Conservation (phyloP, 2,329 filamentous ascomycete species). For the Drechslera avenae region DNA sequence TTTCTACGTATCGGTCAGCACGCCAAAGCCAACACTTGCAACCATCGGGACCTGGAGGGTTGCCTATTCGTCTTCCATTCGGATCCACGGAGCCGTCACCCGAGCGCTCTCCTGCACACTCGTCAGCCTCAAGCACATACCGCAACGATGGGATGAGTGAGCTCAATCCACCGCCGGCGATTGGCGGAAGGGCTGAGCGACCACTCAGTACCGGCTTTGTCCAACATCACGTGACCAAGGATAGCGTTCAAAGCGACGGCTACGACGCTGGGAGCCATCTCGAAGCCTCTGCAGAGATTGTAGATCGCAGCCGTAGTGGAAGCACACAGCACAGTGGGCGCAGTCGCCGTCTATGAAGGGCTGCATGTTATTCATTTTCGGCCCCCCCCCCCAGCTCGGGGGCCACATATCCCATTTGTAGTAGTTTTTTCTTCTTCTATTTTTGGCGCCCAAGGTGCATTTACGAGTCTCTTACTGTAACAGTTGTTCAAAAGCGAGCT, state of each 20-base stretch:
- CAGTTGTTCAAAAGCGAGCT: constrained; percentile 22
- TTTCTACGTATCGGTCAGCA: constrained; percentile 15
- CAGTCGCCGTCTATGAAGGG: constrained; percentile 17
- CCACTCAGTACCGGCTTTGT: constrained; percentile 48
- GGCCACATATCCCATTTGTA: constrained; percentile 9
- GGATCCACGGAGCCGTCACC: constrained; percentile 45
- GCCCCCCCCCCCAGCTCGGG: neutral
- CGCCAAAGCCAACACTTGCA: constrained; percentile 31
- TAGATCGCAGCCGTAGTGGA: constrained; percentile 42
- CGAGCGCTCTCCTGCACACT: constrained; percentile 42
- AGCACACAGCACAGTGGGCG: constrained; percentile 39
- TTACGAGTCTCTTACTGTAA: constrained; percentile 39
- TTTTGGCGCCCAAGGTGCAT: constrained; percentile 8
- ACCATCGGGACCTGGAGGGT: constrained; percentile 30
- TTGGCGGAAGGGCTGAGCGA: constrained; percentile 28
- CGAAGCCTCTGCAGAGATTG: constrained; percentile 45
- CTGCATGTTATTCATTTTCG: constrained; percentile 4
- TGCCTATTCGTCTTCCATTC: constrained; percentile 44
- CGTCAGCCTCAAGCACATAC: constrained; percentile 44
- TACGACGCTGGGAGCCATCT: constrained; percentile 40
- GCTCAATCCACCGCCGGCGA: constrained; percentile 23
- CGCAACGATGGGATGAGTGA: constrained; percentile 28
- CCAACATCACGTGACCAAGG: constrained; percentile 46
- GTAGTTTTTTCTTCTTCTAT: too few relatives aligned
- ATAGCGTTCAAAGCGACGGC: constrained; percentile 44